Evolutionary conservation across 2,329 filamentous ascomycete genomes (phyloP).

Genomic region (Epichloe scottii): DNA sequence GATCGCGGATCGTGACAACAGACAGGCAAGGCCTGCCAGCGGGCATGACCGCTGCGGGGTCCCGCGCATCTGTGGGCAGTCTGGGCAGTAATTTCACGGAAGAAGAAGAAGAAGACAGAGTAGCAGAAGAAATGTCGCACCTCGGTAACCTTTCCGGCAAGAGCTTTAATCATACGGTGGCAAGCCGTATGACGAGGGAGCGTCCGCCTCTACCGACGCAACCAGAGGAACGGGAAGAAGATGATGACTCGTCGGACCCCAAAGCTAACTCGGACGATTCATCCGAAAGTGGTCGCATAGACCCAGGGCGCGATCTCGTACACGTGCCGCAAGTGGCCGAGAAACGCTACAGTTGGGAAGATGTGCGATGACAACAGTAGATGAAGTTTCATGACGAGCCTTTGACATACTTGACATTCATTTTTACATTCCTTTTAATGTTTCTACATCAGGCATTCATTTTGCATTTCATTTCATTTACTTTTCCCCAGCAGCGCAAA

Average conservation of each 20-base stretch:
- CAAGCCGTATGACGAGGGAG: background rate
- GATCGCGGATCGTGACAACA: constrained; percentile 5
- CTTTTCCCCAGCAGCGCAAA: background rate
- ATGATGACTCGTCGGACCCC: background rate
- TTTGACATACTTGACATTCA: background rate
- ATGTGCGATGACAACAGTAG: constrained; percentile 13
- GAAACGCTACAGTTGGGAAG: constrained; percentile 40
- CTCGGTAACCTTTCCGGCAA: constrained; percentile 10
- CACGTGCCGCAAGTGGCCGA: constrained; percentile 39
- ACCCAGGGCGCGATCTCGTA: constrained; percentile 31
- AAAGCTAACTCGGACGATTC: background rate
- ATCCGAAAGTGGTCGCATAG: constrained; percentile 24
- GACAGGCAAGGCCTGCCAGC: constrained; percentile 3
- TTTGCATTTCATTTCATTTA: constrained; percentile 3
- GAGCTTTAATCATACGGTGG: background rate
- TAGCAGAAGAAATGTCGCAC: constrained; percentile 16
- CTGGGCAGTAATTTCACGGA: constrained; percentile 46
- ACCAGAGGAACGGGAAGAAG: background rate
- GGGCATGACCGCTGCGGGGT: constrained; percentile 4
- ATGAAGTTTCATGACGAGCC: background rate
- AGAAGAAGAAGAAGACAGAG: constrained; percentile 39
- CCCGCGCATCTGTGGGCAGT: constrained; percentile 21
- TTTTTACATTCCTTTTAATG: background rate
- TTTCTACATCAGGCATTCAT: constrained; percentile 2
- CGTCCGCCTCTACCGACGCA: background rate